phyloP scores from a whole-genome alignment of 1,139 yeast genomes.

The Taphrina flavorubra region DNA sequence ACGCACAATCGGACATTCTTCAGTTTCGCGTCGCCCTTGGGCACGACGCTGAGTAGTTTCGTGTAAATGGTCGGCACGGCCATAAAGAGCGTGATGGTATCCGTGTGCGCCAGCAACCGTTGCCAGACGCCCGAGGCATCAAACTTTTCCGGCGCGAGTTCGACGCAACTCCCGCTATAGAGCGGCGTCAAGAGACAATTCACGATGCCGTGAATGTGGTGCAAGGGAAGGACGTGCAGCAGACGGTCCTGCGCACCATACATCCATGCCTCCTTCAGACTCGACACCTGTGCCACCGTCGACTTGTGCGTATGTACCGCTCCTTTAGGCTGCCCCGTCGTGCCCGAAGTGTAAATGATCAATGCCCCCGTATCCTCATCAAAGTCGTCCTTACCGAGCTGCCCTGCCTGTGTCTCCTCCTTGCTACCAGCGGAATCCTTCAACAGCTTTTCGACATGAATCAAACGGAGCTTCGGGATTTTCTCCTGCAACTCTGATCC shows the following conservation, averaged over 20 bases:
- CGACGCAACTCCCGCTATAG: conserved; percentile 52
- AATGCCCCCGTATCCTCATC: conserved; percentile 42
- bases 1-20: conserved; percentile 49
- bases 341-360: conserved; percentile 54
- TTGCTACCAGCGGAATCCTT: neutral
- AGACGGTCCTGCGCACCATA: conserved; percentile 50
- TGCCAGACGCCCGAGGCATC: conserved; percentile 49
- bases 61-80: conserved; percentile 55
- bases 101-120: conserved; percentile 45
- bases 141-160: conserved; percentile 51
- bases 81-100: conserved; percentile 53
- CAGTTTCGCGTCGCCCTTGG: conserved; percentile 19
- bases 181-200: conserved; percentile 52
- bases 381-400: neutral
- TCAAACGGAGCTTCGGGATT: neutral
- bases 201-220: conserved; percentile 54
- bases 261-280: conserved; percentile 52
- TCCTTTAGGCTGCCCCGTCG: conserved; percentile 54
- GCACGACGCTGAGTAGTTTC: conserved; percentile 32
- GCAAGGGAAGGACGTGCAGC: conserved; percentile 53
- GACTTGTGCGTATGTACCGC: conserved; percentile 52
- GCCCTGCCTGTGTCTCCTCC: neutral
- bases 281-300: conserved; percentile 51
- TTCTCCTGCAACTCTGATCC: conserved; percentile 7
- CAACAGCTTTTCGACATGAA: conserved; percentile 3